These are phyloP conservation scores for Peziza echinospora DNA, from an alignment of 495 filamentous ascomycete genomes.

Conservation along the genomic window DNA sequence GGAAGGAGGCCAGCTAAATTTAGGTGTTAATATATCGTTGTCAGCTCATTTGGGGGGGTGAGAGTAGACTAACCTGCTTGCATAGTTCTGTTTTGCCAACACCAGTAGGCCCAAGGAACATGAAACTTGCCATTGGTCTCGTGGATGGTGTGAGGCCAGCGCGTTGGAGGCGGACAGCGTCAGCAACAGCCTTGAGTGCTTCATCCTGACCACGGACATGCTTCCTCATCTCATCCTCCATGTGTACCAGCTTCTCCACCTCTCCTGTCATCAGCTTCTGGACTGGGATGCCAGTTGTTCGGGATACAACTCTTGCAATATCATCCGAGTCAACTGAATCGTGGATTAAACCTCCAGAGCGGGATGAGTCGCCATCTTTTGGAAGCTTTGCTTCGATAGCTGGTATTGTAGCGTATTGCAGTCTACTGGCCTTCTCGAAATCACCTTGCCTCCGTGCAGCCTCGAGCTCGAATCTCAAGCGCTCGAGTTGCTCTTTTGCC, in stretches of 20 bases:
- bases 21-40: too few species aligned
- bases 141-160: conserved; percentile 83
- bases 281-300: conserved; percentile 79
- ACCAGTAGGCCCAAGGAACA: conserved; percentile 92
- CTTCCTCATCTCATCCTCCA: conserved; percentile 76
- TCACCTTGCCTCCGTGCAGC: conserved; percentile 76
- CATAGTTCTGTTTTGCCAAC: conserved; percentile 94
- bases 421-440: conserved; percentile 67
- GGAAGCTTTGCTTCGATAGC: conserved; percentile 56
- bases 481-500: conserved; percentile 65
- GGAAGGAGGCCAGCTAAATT: conserved; percentile 74
- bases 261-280: conserved; percentile 81
- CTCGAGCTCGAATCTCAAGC: conserved; percentile 64
- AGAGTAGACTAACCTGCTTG: too few species aligned
- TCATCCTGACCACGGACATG: conserved; percentile 87
- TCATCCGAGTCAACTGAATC: conserved; percentile 87
- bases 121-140: conserved; percentile 77
- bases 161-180: conserved; percentile 84
- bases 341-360: conserved; percentile 47
- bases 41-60: too few species aligned
- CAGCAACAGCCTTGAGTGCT: conserved; percentile 69
- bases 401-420: conserved; percentile 73
- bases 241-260: conserved; percentile 72
- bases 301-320: conserved; percentile 76
- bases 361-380: conserved; percentile 39